These are phyloP conservation scores for Colletotrichum shisoi DNA, from an alignment of 2,329 filamentous ascomycete species.

Conservation along the genomic window DNA sequence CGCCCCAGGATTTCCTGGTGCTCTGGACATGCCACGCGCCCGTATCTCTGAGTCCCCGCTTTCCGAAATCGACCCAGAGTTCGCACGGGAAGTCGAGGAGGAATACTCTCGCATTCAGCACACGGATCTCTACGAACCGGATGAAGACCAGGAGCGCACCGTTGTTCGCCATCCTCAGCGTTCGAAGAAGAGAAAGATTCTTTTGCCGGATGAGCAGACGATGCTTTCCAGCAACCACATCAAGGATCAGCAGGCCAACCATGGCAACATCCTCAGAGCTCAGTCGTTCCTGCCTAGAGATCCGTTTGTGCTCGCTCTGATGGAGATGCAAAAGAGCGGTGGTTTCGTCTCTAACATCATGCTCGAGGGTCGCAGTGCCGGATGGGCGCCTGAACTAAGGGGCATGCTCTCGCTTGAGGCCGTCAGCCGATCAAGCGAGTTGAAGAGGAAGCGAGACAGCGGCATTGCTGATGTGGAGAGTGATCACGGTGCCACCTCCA, in stretches of 20 bases:
- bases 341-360: conserved; percentile 89
- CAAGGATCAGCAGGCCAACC: conserved; percentile 84
- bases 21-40: conserved; percentile 59
- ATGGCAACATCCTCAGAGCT: conserved; percentile 83
- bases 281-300: conserved; percentile 86
- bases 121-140: conserved; percentile 68
- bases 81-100: conserved; percentile 66
- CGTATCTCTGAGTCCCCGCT: conserved; percentile 75
- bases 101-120: conserved; percentile 62
- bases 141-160: conserved; percentile 64
- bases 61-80: conserved; percentile 72
- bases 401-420: conserved; percentile 90
- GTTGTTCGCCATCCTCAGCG: conserved; percentile 74
- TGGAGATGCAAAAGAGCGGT: conserved; percentile 91
- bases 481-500: conserved; percentile 64
- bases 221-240: conserved; percentile 79
- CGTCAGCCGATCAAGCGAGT: conserved; percentile 76
- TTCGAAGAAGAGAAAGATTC: conserved; percentile 77
- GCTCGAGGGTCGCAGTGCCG: conserved; percentile 77
- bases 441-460: conserved; percentile 93
- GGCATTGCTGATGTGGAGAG: conserved; percentile 81
- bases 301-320: conserved; percentile 82
- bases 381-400: conserved; percentile 91
- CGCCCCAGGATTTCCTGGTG: conserved; percentile 58
- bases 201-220: conserved; percentile 82